Evolutionary conservation across 2,329 filamentous ascomycete species (phyloP).

Genomic region (Leptodontidium sp.): DNA sequence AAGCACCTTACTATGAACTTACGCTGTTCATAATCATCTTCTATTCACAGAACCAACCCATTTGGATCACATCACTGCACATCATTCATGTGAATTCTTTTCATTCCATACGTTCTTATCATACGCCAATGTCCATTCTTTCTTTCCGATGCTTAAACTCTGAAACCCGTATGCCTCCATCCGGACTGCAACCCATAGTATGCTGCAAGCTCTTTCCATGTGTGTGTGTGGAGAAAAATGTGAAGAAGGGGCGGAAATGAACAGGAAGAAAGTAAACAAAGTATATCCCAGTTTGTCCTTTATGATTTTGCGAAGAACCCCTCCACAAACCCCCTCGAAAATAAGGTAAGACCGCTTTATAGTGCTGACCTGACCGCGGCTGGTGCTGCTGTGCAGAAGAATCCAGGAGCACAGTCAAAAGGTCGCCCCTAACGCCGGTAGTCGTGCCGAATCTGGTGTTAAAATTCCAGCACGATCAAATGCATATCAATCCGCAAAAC

Average conservation of each 20-base stretch:
- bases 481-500: constrained; percentile 29
- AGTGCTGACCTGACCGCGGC: constrained; percentile 22
- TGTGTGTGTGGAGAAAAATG: neutral
- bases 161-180: constrained; percentile 15
- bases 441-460: constrained; percentile 36
- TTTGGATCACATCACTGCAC: too few species aligned
- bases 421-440: constrained; percentile 40
- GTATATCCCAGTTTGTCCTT: constrained; percentile 14
- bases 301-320: constrained; percentile 16
- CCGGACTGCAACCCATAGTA: neutral
- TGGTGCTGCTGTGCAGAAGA: constrained; percentile 19
- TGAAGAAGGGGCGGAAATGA: neutral
- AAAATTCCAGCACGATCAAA: constrained; percentile 32
- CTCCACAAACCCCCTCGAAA: neutral
- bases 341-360: constrained; percentile 24
- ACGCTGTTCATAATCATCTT: neutral
- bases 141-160: constrained; percentile 22
- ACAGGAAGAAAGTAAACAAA: neutral
- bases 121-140: constrained; percentile 22
- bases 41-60: neutral
- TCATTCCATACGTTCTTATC: constrained; percentile 19
- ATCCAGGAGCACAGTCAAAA: constrained; percentile 28
- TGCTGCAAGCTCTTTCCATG: neutral
- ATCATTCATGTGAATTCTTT: neutral
- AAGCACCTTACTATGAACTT: neutral